Conservation (phyloP, 495 filamentous ascomycete genomes). For the Podospora pseudocomata region DNA sequence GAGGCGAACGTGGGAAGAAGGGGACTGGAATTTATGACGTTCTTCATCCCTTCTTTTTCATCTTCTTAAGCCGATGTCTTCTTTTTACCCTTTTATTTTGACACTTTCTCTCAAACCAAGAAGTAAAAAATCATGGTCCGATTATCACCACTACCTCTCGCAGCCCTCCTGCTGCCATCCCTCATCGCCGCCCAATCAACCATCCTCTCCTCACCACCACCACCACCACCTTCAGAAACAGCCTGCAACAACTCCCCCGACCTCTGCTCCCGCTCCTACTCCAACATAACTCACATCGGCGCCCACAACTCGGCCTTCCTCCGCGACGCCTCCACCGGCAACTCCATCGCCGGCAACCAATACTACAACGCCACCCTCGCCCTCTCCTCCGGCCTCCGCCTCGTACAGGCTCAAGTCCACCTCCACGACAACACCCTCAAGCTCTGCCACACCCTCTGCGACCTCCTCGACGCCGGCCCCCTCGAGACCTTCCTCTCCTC, state of each 20-base stretch:
- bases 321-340: conserved; percentile 47
- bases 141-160: neutral
- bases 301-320: conserved; percentile 69
- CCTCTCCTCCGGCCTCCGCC: conserved; percentile 63
- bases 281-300: conserved; percentile 64
- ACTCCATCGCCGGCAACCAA: conserved; percentile 61
- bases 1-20: neutral
- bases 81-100: neutral
- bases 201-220: conserved; percentile 12
- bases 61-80: neutral
- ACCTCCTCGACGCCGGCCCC: conserved; percentile 60
- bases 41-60: neutral
- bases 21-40: neutral
- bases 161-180: neutral
- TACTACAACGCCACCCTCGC: conserved; percentile 61
- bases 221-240: conserved; percentile 15
- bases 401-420: conserved; percentile 69
- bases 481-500: conserved; percentile 54
- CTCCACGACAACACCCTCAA: conserved; percentile 46
- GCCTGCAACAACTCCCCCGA: conserved; percentile 66
- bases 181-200: conserved; percentile 8
- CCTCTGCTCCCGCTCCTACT: conserved; percentile 60
- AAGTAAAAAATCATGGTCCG: neutral
- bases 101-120: neutral
- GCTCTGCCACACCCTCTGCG: conserved; percentile 65